Base-by-base conservation (phyloP, 495 filamentous ascomycete species). In the Lindgomyces ingoldianus region DNA sequence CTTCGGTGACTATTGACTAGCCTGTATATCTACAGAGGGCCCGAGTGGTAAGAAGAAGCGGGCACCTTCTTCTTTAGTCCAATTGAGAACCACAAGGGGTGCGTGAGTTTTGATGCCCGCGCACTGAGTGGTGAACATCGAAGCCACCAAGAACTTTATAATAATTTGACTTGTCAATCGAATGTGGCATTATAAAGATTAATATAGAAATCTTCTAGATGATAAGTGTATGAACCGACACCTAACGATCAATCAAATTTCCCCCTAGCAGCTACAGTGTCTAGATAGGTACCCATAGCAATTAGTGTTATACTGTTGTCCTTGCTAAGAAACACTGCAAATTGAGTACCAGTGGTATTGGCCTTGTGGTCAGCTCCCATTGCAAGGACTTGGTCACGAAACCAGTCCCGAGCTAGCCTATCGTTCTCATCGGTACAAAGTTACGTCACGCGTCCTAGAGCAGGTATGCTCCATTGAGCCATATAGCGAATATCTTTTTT, bases 401-500 rank as follows among this genome's bases (percentile, higher is more conserved):
- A 67, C 64, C 64, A 67, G 50, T 62, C 64, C 24, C 64, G 49
- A 39, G 49, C 64, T 16, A 12, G 6, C 30, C 62, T 67, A 51
- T 67, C 64, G 25, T 62, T 22, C 6, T 56, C 49, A 22, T 48
- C 36, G 26, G 50, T 49, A 25, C 58, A 56, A n/a, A 67, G 51
- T 16, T 58, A 36, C 9, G 58, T 62, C 16, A 67, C n/a, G 21
- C 64, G 58, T n/a, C 64, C 64, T 46, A 50, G 48, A 6, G 57
- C 48, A 16, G 64, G 58, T 1, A 45, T 50, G 51, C 64, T 62
- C 58, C 58, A 67, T 61, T 67, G 58, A 27, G 64, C 64, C 2
- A 58, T 67, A 29, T 62, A 51, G 33, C 62, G 64, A 24, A 67
- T 61, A 42, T 62, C 59, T 19, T 67, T 52, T 58, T n/a, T n/a